A percentile compares a stretch with the other conserved stretches of the same genome.
Evolutionary conservation across 495 filamentous ascomycete species (phyloP).

Genomic region (Hypoxylon subgilvum): DNA sequence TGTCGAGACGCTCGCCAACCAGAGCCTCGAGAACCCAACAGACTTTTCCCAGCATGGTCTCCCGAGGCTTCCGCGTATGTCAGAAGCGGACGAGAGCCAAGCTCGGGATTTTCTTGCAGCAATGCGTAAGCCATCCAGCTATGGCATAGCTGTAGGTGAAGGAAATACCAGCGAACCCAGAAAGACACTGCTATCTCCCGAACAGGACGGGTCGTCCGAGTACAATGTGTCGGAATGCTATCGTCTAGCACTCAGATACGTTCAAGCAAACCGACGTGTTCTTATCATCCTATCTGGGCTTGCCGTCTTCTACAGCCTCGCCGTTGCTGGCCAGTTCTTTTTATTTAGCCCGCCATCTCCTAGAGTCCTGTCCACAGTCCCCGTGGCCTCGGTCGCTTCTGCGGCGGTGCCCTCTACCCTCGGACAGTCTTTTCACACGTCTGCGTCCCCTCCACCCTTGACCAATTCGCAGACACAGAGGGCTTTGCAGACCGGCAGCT

Average conservation of each 20-base stretch:
- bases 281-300: conserved; percentile 30
- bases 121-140: conserved; percentile 1
- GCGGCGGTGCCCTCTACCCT: conserved; percentile 17
- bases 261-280: conserved; percentile 24
- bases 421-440: conserved; percentile 9
- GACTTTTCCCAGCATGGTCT: conserved; percentile 37
- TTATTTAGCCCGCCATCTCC: conserved; percentile 24
- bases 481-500: conserved; percentile 28
- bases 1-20: conserved; percentile 38
- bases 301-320: conserved; percentile 29
- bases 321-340: conserved; percentile 27
- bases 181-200: neutral
- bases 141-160: neutral
- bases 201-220: neutral
- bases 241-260: conserved; percentile 12
- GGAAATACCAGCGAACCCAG: neutral
- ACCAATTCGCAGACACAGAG: conserved; percentile 27
- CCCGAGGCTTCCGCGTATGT: conserved; percentile 11
- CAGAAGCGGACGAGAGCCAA: conserved; percentile 16
- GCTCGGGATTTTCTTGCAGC: conserved; percentile 6
- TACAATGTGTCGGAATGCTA: neutral
- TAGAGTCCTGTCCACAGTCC: conserved; percentile 38
- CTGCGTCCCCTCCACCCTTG: conserved; percentile 7
- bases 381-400: conserved; percentile 39
- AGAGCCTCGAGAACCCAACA: conserved; percentile 41